These are phyloP conservation scores for Ceratocystis cacaofunesta DNA, from an alignment of 2,329 filamentous ascomycete species.

Conservation along the genomic window DNA sequence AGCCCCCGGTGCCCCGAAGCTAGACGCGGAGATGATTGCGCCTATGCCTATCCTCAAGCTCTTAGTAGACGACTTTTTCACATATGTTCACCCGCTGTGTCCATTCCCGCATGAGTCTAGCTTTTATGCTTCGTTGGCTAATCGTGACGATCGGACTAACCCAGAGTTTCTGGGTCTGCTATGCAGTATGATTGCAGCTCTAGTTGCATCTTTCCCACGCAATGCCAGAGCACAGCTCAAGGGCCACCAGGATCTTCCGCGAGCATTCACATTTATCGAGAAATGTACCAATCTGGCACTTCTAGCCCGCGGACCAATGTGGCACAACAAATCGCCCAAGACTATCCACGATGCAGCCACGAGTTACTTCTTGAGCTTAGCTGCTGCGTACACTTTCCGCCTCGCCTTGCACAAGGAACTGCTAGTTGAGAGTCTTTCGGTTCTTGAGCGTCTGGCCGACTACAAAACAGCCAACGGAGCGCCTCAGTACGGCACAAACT, in stretches of 20 bases:
- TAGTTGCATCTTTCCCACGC: constrained; percentile 65
- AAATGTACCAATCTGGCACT: constrained; percentile 56
- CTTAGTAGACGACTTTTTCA: constrained; percentile 69
- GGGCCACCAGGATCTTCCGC: constrained; percentile 49
- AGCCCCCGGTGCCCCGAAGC: constrained; percentile 13
- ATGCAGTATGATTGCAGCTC: constrained; percentile 56
- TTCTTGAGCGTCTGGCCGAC: constrained; percentile 24
- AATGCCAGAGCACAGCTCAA: constrained; percentile 57
- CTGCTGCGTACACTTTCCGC: constrained; percentile 52
- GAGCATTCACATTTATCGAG: constrained; percentile 53
- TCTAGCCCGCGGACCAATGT: constrained; percentile 45
- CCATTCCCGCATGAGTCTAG: constrained; percentile 69
- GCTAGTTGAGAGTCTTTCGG: constrained; percentile 55
- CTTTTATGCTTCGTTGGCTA: constrained; percentile 53
- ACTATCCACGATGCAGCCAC: constrained; percentile 47
- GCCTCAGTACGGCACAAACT: constrained; percentile 18
- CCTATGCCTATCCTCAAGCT: constrained; percentile 52
- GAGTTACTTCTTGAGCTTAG: constrained; percentile 59
- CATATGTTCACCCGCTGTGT: constrained; percentile 61
- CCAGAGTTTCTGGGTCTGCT: constrained; percentile 55
- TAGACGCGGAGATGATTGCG: constrained; percentile 55
- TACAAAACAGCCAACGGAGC: constrained; percentile 27
- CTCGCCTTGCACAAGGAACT: constrained; percentile 54
- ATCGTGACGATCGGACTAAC: constrained; percentile 50
- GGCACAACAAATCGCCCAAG: constrained; percentile 33